Percentiles rank a stretch among this genome's conserved stretches.
Evolutionary conservation across 768 basidiomycete species (phyloP).

Genomic region (Mycena chlorophos): DNA sequence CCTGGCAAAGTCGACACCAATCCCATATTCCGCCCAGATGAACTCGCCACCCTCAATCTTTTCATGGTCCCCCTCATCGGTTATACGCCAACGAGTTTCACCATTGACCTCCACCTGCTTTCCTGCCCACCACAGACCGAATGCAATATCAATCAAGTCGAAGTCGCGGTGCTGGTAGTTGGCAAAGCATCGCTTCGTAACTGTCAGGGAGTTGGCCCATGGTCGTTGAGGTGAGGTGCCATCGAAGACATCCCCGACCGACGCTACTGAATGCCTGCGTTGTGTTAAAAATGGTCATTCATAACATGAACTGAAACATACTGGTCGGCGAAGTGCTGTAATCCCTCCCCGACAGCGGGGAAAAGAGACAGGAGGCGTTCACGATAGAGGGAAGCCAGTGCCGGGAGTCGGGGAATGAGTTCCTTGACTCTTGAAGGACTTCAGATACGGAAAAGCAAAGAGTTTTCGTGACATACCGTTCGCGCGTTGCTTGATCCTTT

Average conservation of each 20-base stretch:
- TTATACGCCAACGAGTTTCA: neutral
- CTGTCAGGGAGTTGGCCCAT: slow-evolving; percentile 12
- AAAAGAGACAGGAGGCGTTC: neutral
- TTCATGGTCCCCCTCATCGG: slow-evolving; percentile 1
- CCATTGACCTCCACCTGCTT: neutral
- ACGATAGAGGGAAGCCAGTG: slow-evolving; percentile 2
- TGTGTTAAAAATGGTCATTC: neutral
- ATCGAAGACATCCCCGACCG: slow-evolving; percentile 10
- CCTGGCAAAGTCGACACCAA: slow-evolving; percentile 11
- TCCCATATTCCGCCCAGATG: slow-evolving; percentile 6
- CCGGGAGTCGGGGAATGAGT: neutral
- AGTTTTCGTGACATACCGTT: neutral
- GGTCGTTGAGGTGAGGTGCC: slow-evolving; percentile 1
- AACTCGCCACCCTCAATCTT: slow-evolving; percentile 10
- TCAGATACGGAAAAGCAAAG: neutral
- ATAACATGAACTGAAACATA: neutral
- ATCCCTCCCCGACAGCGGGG: neutral
- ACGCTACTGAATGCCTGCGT: slow-evolving; percentile 4
- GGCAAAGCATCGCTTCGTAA: slow-evolving; percentile 4
- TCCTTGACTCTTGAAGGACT: neutral
- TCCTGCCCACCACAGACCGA: slow-evolving; percentile 13
- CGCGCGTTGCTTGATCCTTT: neutral
- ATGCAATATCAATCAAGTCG: slow-evolving; percentile 2
- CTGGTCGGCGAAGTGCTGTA: slow-evolving; percentile 5
- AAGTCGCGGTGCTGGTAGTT: slow-evolving; percentile 8